These are phyloP conservation scores for Lipomyces kockii DNA, from an alignment of 805 yeast genomes.

Conservation along the genomic window DNA sequence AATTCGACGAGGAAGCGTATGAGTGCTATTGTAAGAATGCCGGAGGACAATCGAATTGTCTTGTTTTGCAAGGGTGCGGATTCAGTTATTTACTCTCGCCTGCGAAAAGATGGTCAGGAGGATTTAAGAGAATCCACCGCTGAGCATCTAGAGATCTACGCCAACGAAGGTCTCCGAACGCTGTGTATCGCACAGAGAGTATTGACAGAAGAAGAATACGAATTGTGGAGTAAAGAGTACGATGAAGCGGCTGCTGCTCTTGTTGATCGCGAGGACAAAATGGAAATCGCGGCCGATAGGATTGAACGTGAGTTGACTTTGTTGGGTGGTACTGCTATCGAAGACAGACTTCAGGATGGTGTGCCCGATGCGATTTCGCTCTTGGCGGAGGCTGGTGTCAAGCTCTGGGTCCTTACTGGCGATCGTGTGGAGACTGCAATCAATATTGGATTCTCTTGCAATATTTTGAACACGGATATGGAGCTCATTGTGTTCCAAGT, in stretches of 20 bases:
- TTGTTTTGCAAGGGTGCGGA: slow-evolving; percentile 77
- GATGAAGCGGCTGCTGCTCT: slow-evolving; percentile 62
- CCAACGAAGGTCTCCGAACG: slow-evolving; percentile 79
- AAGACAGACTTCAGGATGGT: slow-evolving; percentile 76
- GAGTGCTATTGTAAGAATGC: slow-evolving; percentile 67
- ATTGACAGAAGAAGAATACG: slow-evolving; percentile 53
- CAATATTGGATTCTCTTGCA: slow-evolving; percentile 80
- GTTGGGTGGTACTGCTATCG: slow-evolving; percentile 82
- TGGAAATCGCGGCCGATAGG: slow-evolving; percentile 60
- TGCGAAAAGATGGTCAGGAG: slow-evolving; percentile 49
- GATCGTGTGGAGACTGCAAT: slow-evolving; percentile 85
- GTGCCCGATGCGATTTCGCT: slow-evolving; percentile 75
- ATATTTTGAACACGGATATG: slow-evolving; percentile 69
- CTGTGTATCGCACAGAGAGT: slow-evolving; percentile 68
- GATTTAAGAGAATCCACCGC: slow-evolving; percentile 61
- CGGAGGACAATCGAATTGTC: slow-evolving; percentile 49
- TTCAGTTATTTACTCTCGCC: slow-evolving; percentile 61
- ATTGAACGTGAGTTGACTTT: slow-evolving; percentile 62
- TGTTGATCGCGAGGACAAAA: slow-evolving; percentile 60
- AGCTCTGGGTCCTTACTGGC: slow-evolving; percentile 83
- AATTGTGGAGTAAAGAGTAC: slow-evolving; percentile 60
- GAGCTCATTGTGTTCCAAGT: slow-evolving; percentile 62
- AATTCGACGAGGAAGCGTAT: slow-evolving; percentile 76
- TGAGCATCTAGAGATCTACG: slow-evolving; percentile 66
- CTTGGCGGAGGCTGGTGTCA: slow-evolving; percentile 72